Evolutionary conservation across 257 asterid species (phyloP), one percentile per base, ranked within the genome.

Genomic region (Nicotiana undulata): DNA sequence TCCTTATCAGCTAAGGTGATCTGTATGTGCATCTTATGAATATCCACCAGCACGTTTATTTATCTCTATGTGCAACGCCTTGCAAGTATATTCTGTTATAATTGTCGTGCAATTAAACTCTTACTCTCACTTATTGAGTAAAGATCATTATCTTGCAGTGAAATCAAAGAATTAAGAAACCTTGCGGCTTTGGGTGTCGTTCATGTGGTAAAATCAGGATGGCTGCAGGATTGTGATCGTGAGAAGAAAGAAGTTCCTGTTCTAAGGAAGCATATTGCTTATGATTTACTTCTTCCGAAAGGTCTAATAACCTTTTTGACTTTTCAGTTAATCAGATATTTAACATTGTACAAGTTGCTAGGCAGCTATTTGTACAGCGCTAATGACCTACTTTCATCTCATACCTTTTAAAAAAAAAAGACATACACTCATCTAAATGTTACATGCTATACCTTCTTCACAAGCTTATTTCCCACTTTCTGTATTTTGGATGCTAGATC

Each of bases 171-270:
- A 85, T 78, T 90, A 81, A 88, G 98, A 86, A 90, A 88, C 75
- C 89, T 90, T 81, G 95, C 95, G 77, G 90, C 98, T 83, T 82
- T 90, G 84, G 98, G 99, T 82, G 90, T 96, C 76, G 88, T 90
- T 72, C 85, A 84, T 79, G 92, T 94, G 53, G 97, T 96, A 53
- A 93, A 90, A 86, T 79, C 90, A 79, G 83, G 82, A 76, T 96
- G 99, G 99, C 97, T 96, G 80, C 97, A 92, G 87, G 98, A 96
- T 77, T 94, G 99, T 86, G 86, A 82, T 83, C 83, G 75, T 34
- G 86, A 81, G 85, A 93, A 87, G 90, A 94, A 91, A 79, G 99
- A 96, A 86, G 87, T 90, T 86, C 89, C 94, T 82, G 97, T 96
- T 20, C 90, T 84, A 78, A 88, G 86, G 85, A 86, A 88, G 85